Evolutionary conservation across 305 asterid species (phyloP), one percentile per base, ranked within the genome.

Genomic region (Plantago coronopus): DNA sequence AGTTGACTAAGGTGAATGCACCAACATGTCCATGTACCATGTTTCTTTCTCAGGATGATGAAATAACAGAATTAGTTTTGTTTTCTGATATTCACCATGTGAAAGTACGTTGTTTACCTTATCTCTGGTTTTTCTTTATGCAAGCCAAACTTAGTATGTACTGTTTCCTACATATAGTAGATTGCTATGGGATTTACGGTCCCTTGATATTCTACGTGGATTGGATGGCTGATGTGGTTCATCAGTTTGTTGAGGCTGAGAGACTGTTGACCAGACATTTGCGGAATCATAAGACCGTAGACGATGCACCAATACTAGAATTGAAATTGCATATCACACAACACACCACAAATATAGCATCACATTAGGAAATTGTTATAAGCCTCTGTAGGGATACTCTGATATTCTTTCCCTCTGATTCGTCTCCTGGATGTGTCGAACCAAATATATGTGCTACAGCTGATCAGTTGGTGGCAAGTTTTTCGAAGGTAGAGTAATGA

Each of bases 1-100:
- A 16, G 65, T 60, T 60, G 38, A 60, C 15, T 25, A 60, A 13
- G 65, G 25, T 25, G 38, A 48, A 45, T 60, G 65, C 65, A 25
- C 54, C 12, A 14, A 59, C 23, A 48, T 46, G 43, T 12, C 65
- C 49, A 31, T 18, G 47, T 40, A 46, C 44, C 65, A 60, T 60
- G 17, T 18, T 57, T 57, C 14, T 57, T 57, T 18, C 9, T 1
- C 18, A 17, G n/a, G 25, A 37, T 10, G 15, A 20, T 37, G 16
- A 38, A 20, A 57, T 46, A 37, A 21, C 6, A 0, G 3, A 40
- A 17, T 57, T 19, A 17, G 12, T 57, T 23, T 22, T 57, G 15
- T 11, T 42, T 57, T 42, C 47, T 38, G 62, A 15, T 37, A 42
- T 20, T 57, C 29, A 22, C 23, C 20, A 14, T 14, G 11, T 38